Conservation (phyloP, 78 protist genomes). For the Mantamonas sphyraenae region DNA sequence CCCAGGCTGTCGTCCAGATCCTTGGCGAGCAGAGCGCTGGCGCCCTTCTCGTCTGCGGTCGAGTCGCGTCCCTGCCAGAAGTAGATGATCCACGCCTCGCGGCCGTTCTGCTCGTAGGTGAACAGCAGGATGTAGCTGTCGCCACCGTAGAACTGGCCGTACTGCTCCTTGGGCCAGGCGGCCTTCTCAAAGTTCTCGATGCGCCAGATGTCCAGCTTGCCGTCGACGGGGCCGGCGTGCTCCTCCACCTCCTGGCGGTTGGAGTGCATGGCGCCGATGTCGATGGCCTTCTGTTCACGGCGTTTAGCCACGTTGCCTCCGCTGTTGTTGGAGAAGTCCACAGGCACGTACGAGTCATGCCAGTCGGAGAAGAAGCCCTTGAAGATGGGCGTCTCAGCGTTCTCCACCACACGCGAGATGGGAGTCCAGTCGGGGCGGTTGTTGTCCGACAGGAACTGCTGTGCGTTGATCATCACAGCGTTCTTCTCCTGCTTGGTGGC, state of each 20-base stretch:
- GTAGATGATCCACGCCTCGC: conserved; percentile 10
- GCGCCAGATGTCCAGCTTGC: conserved; percentile 27
- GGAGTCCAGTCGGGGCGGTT: conserved; percentile 9
- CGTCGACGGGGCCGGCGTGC: conserved; percentile 8
- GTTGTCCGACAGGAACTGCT: background rate
- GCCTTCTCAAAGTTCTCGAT: conserved; percentile 8
- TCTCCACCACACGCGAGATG: conserved; percentile 20
- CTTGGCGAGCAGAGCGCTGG: conserved; percentile 38
- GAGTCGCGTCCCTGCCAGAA: conserved; percentile 50
- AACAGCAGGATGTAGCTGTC: conserved; percentile 47
- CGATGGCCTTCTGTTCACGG: conserved; percentile 1
- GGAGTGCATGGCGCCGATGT: conserved; percentile 3
- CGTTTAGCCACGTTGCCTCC: too few species aligned
- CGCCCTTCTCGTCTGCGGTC: conserved; percentile 24
- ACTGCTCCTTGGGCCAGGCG: background rate
- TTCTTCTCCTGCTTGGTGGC: conserved; percentile 9
- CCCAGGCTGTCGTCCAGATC: conserved; percentile 25
- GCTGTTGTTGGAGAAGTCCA: background rate
- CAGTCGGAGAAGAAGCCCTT: conserved; percentile 23
- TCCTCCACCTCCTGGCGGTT: background rate
- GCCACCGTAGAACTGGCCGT: conserved; percentile 43
- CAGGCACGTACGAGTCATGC: background rate
- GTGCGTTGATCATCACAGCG: conserved; percentile 1
- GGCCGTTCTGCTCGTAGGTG: conserved; percentile 8
- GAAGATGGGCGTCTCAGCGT: conserved; percentile 36